Base-by-base conservation (phyloP, 2,329 filamentous ascomycete species). In the Ambrosiella cleistominuta region DNA sequence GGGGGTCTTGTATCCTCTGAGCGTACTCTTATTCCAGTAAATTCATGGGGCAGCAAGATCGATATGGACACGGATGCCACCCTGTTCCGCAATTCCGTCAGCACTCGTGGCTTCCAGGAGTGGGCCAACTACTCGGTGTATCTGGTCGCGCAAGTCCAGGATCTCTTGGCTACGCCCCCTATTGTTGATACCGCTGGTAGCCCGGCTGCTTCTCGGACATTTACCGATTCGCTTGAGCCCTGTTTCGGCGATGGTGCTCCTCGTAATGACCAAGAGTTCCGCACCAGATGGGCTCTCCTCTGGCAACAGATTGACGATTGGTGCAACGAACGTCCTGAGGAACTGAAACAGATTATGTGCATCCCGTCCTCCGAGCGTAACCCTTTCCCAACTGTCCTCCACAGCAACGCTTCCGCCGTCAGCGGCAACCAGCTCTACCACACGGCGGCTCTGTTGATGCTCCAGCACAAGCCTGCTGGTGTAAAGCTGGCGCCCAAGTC, bases 391-490 rank as follows among this genome's bases (percentile, higher is more conserved):
- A 71, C 73, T 1, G 71, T 79, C 1, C 68, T 78, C 2, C 79
- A 75, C 62, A 68, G 72, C 15, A 74, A 75, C 50, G 72, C 72
- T 61, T 72, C 74, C 1, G 75, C 75, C 19, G 77, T 78, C 36
- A 77, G 74, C 0, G 73, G 74, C 0, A 79, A 77, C 59, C 76
- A 79, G 57, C 67, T 78, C 0, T 76, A 78, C 54, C 76, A 79
- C 62, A 76, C 76, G 0, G 70, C 75, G 0, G 74, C 73, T 37
- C 70, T 80, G 2, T 63, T 79, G 4, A 70, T 80, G 63, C 68
- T 80, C 0, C 72, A 76, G 56, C 71, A 71, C 27, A 71, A 70
- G 57, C 73, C 74, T 1, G 63, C 64, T 2, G 71, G 59, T 2
- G 63, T 67, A 64, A 42, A 74, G 68, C 65, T 76, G 68, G 62